Evolutionary conservation across 75 land plant genomes (phyloP).

Genomic region (Selaginella moellendorffii): DNA sequence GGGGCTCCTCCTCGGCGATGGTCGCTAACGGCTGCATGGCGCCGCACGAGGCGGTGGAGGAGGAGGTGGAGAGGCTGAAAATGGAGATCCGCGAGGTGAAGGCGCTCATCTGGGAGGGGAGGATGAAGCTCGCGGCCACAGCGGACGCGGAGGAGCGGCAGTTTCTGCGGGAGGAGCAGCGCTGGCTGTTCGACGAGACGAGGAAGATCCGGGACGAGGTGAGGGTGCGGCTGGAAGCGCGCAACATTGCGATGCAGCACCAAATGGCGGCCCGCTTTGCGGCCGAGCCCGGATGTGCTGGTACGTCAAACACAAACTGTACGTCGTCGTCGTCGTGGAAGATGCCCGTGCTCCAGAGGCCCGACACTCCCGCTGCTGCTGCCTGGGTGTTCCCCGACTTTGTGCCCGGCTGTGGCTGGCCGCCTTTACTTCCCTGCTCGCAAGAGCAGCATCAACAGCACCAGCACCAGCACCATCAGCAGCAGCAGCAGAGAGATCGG

Average conservation of each 20-base stretch:
- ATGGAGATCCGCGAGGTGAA: background rate
- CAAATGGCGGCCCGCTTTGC: too few relatives aligned
- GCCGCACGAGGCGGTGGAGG: background rate
- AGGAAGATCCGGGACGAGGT: background rate
- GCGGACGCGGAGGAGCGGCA: background rate
- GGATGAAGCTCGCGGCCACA: background rate
- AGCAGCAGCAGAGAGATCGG: too few relatives aligned
- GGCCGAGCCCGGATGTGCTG: too few relatives aligned
- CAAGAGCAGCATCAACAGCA: background rate
- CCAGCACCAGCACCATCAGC: background rate
- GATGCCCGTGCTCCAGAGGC: background rate
- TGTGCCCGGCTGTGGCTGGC: background rate
- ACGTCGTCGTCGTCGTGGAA: too few relatives aligned
- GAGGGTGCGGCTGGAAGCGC: background rate
- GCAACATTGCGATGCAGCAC: background rate
- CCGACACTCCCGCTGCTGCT: background rate
- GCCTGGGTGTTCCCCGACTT: background rate
- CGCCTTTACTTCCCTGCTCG: too few relatives aligned
- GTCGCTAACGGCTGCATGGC: too few relatives aligned
- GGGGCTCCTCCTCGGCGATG: too few relatives aligned
- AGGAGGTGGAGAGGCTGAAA: background rate
- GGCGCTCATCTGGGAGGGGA: background rate
- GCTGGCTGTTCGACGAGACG: background rate
- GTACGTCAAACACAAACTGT: too few relatives aligned
- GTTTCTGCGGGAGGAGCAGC: background rate